These are phyloP conservation scores for Pleurotus djamor DNA, from an alignment of 768 basidiomycete species.

Conservation along the genomic window DNA sequence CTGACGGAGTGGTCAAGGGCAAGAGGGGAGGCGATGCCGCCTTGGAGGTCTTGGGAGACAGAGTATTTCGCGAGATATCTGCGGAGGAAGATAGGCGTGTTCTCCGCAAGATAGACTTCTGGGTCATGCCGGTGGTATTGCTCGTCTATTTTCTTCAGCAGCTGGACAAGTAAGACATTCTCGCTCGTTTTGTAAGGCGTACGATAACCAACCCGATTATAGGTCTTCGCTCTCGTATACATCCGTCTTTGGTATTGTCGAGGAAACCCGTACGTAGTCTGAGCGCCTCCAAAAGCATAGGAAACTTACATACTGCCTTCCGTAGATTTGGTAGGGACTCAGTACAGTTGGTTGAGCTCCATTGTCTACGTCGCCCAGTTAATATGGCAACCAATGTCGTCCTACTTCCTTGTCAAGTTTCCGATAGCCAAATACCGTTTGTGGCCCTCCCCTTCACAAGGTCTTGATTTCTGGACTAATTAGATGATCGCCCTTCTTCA, in stretches of 20 bases:
- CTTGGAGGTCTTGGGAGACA: constrained; percentile 23
- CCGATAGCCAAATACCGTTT: constrained; percentile 36
- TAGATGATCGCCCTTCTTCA: background rate
- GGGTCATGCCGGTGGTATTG: constrained; percentile 35
- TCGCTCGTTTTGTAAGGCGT: background rate
- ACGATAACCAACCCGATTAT: background rate
- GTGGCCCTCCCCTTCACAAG: constrained; percentile 10
- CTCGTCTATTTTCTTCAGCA: constrained; percentile 42
- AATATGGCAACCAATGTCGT: constrained; percentile 40
- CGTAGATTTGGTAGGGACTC: constrained; percentile 30
- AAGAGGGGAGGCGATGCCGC: constrained; percentile 26
- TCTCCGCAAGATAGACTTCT: constrained; percentile 35
- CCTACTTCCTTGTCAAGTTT: constrained; percentile 35
- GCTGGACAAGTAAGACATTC: constrained; percentile 34
- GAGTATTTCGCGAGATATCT: constrained; percentile 20
- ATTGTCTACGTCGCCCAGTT: constrained; percentile 44
- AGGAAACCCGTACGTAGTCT: constrained; percentile 26
- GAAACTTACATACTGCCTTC: background rate
- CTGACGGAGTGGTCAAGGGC: no score
- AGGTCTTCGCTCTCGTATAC: constrained; percentile 47
- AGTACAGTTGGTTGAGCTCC: constrained; percentile 43
- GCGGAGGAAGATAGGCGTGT: constrained; percentile 27
- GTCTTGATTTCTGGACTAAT: background rate
- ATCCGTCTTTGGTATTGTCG: constrained; percentile 39
- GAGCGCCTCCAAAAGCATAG: background rate